Evolutionary conservation across 768 basidiomycete species (phyloP).

Genomic region (Psilocybe cyanescens): DNA sequence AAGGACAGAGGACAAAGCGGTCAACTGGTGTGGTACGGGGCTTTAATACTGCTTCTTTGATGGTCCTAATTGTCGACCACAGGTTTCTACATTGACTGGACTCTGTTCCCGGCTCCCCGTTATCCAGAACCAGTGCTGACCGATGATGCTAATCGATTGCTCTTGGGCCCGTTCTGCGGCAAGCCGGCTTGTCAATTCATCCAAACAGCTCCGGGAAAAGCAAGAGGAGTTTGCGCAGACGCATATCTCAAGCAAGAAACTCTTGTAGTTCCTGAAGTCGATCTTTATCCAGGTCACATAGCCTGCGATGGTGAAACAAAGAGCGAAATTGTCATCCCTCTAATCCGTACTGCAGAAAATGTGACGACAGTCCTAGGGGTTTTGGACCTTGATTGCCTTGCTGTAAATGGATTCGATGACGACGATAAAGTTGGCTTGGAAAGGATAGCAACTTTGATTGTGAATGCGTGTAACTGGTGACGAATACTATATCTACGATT

Average conservation of each 20-base stretch:
- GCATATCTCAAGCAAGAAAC: slow-evolving; percentile 63
- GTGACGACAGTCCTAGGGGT: slow-evolving; percentile 51
- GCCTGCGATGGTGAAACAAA: slow-evolving; percentile 91
- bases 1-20: slow-evolving; percentile 57
- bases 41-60: not conserved
- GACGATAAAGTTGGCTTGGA: slow-evolving; percentile 82
- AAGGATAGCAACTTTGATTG: slow-evolving; percentile 67
- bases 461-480: slow-evolving; percentile 70
- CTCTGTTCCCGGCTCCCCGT: slow-evolving; percentile 59
- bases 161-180: slow-evolving; percentile 88
- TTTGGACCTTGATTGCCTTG: slow-evolving; percentile 87
- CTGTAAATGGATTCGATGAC: slow-evolving; percentile 68
- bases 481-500: slow-evolving; percentile 1
- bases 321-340: slow-evolving; percentile 88
- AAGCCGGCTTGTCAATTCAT: slow-evolving; percentile 92
- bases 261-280: slow-evolving; percentile 77
- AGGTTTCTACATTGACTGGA: slow-evolving; percentile 87
- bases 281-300: slow-evolving; percentile 88
- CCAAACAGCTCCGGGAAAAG: slow-evolving; percentile 51
- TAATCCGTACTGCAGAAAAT: slow-evolving; percentile 46
- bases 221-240: slow-evolving; percentile 86
- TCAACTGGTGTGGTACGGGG: slow-evolving; percentile 92
- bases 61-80: slow-evolving; percentile 5
- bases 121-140: slow-evolving; percentile 19
- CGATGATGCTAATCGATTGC: slow-evolving; percentile 39